Evolutionary conservation across 75 land plant genomes (phyloP), one percentile per base, ranked within the genome.

Genomic region (Pinus taeda): DNA sequence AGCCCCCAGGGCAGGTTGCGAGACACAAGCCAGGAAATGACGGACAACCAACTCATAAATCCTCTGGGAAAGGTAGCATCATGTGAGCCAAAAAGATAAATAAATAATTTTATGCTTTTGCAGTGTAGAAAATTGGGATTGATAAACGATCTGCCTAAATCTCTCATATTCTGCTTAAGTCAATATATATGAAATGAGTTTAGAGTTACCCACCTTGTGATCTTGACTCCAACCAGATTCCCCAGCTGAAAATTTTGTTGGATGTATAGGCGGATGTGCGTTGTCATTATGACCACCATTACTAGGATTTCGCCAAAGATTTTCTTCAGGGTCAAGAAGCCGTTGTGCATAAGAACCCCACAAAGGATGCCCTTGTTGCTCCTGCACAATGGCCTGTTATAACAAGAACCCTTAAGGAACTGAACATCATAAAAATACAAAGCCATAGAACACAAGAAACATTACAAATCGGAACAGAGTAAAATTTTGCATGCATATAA

Each of bases 251-350:
- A 90, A 92, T 63, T 89, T 92, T 59, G 99, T 96, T 20, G 99
- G 99, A 75, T 96, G 99, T 77, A 96, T 96, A 26, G 99, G 99
- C 59, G 99, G 99, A 71, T 96, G 99, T 65, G 99, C 99, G 77
- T 96, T 96, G 82, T 96, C 99, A 86, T 96, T 93, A 86, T 96
- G 99, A 8, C 99, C 99, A 74, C 99, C 99, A 90, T 80, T 87
- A 61, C 95, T 73, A 77, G 99, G 99, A 53, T 90, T 91, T 80
- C 89, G 88, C 99, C 99, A 96, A 29, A 96, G 88, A 49, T 89
- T 81, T 62, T 85, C 79, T 24, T 74, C 85, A 73, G 93, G 90
- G 70, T 96, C 93, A 83, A 96, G 80, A 62, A 96, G 92, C 11
- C 95, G 75, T 53, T 88, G 86, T 58, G 98, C 99, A 88, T 96